Base-by-base conservation (phyloP, 495 filamentous ascomycete genomes). In the Apodospora peruviana region DNA sequence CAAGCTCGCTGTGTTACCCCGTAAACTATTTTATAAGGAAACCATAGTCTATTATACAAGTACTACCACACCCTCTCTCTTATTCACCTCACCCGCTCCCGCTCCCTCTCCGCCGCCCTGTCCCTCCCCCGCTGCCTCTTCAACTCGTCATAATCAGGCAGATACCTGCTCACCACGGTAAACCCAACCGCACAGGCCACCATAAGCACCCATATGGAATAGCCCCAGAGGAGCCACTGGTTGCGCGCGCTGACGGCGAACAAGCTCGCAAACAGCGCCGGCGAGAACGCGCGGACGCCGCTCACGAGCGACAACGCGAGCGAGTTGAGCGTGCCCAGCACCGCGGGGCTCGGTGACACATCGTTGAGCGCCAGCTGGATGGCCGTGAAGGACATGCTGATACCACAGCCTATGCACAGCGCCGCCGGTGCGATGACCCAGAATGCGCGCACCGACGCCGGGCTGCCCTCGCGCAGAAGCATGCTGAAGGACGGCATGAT, bases 331-430 rank as follows among this genome's bases (percentile, higher is more conserved):
- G 78, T 84, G 5, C 81, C 84, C 21, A 88, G 64, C 5, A 75
- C 74, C 24, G 58, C 60, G 12, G 76, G 71, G 12, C 72, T 78
- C 0, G 85, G 85, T 12, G 81, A 71, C 11, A 84, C 76, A 48
- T 86, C 80, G 65, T 87, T 89, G 21, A 89, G 50, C 25, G 77
- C 79, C 19, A 88, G 77, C 69, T 87, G 84, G 19, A 79, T 71
- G 5, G 73, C 79, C 14, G 83, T 86, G 53, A 86, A 87, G 3
- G 75, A 73, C 82, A 88, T 87, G 36, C 73, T 76, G 0, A 87
- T 77, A 14, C 82, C 83, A 17, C 74, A 72, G 0, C 80, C 80
- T 1, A 78, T 16, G 1, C 68, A 60, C 22, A 78, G 48, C 7
- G 64, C 10, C 0, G 56, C 21, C 1, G 74, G 73, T 0, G 65